phyloP scores from a whole-genome alignment of 2,329 filamentous ascomycete species.

The Bimuria novae-zelandiae region DNA sequence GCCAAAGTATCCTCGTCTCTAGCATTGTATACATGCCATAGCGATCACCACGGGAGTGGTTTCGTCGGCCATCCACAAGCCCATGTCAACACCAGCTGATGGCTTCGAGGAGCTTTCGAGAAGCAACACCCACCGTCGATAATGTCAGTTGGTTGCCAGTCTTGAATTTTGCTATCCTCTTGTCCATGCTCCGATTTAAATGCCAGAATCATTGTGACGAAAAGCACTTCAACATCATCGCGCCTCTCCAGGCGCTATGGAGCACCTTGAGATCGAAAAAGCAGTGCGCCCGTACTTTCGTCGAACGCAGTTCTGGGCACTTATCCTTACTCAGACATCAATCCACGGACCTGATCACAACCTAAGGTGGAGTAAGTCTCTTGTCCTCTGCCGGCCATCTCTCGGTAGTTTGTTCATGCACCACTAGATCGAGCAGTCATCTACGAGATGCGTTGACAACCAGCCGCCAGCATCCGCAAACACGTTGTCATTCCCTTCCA shows the following conservation, averaged over 20 bases:
- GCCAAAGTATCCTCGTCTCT: conserved; percentile 12
- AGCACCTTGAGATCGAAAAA: conserved; percentile 11
- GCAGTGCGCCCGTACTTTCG: conserved; percentile 4
- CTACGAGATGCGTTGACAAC: too few relatives aligned
- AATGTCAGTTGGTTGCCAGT: conserved; percentile 18
- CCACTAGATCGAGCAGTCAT: too few relatives aligned
- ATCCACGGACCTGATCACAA: neutral
- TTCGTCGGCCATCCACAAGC: neutral
- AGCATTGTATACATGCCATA: conserved; percentile 14
- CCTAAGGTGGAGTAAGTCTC: neutral
- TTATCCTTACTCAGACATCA: conserved; percentile 9
- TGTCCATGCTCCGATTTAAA: conserved; percentile 15
- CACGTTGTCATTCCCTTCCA: neutral
- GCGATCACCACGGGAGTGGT: neutral
- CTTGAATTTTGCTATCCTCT: conserved; percentile 10
- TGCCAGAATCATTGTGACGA: conserved; percentile 4
- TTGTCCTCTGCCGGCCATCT: neutral
- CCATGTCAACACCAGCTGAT: conserved; percentile 17
- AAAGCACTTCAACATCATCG: conserved; percentile 11
- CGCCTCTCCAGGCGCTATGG: conserved; percentile 14
- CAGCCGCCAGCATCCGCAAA: too few relatives aligned
- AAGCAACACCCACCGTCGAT: conserved; percentile 6
- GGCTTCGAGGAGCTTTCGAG: conserved; percentile 15
- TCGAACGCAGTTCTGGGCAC: conserved; percentile 9
- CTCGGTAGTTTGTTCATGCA: neutral